A percentile compares a stretch with the other conserved stretches of the same genome.
Conservation (phyloP, 129 eudicot genomes). For the carrot (Daucus carota) region DH1_v3.0 NC_030385.2:45688501-45689000, state of each 20-base stretch:
- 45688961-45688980: conserved; percentile 78
- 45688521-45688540: conserved; percentile 1
- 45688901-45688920: conserved; percentile 47
- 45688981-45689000: conserved; percentile 53
- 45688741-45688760: conserved; percentile 52
- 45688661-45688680: background rate
- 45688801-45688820: conserved; percentile 26
- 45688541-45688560: background rate
- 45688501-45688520: conserved; percentile 11
- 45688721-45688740: conserved; percentile 31
- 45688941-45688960: conserved; percentile 42
- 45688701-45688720: conserved; percentile 9
- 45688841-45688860: conserved; percentile 35
- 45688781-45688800: conserved; percentile 41
- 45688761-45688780: conserved; percentile 81
- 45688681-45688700: conserved; percentile 8
- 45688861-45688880: conserved; percentile 68
- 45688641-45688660: background rate
- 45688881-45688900: conserved; percentile 69
- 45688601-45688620: background rate
- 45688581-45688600: conserved; percentile 13
- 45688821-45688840: conserved; percentile 14
- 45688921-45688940: conserved; percentile 41
- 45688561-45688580: conserved; percentile 11
- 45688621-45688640: background rate